Conservation (phyloP, 2,329 filamentous ascomycete genomes). For the Fusarium luffae region DNA sequence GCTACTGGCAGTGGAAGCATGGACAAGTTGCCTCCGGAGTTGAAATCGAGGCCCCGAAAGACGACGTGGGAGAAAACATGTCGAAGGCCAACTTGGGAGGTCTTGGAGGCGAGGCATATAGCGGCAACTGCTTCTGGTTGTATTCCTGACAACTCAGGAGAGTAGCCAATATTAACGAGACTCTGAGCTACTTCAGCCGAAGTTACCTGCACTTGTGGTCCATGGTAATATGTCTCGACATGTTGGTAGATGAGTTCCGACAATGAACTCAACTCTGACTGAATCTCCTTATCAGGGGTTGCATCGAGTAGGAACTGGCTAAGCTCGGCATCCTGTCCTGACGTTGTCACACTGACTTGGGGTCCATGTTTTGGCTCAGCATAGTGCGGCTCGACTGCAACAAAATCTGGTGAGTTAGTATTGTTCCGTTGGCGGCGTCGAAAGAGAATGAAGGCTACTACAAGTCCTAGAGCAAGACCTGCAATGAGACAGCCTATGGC, state of each 20-base stretch:
- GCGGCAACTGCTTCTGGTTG: conserved; percentile 38
- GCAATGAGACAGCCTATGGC: conserved; percentile 47
- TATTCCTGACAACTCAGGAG: conserved; percentile 17
- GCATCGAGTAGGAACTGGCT: conserved; percentile 53
- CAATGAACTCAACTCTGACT: conserved; percentile 49
- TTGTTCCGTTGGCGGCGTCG: conserved; percentile 15
- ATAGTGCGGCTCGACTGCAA: not conserved
- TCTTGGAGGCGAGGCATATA: conserved; percentile 49
- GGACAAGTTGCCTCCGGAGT: conserved; percentile 45
- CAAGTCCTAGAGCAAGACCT: conserved; percentile 45
- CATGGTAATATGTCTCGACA: conserved; percentile 55
- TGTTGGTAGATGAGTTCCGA: conserved; percentile 54
- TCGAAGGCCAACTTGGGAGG: conserved; percentile 49
- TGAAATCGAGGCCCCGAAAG: conserved; percentile 51
- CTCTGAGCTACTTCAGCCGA: conserved; percentile 34
- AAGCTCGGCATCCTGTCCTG: conserved; percentile 41
- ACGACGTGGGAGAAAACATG: conserved; percentile 53
- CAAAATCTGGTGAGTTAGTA: not conserved
- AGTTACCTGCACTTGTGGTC: conserved; percentile 36
- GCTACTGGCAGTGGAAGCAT: conserved; percentile 52
- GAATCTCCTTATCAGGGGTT: conserved; percentile 52
- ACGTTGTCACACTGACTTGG: conserved; percentile 17
- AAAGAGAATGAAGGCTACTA: conserved; percentile 45
- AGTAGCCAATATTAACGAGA: conserved; percentile 46
- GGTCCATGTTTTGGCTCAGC: conserved; percentile 12